These are phyloP conservation scores for Mucor piriformis DNA, from an alignment of 371 early-diverging fungal genomes.

Conservation along the genomic window DNA sequence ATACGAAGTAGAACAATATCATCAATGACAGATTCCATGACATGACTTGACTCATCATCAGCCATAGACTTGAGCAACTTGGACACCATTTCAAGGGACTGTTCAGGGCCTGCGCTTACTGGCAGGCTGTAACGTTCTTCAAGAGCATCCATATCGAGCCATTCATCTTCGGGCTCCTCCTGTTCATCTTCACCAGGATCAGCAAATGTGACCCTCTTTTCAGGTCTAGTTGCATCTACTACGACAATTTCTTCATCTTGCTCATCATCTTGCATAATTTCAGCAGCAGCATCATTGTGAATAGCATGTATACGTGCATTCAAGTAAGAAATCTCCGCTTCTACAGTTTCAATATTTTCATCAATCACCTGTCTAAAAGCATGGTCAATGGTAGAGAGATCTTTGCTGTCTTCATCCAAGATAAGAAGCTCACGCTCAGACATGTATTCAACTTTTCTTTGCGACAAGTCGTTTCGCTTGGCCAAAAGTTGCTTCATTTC, in stretches of 20 bases:
- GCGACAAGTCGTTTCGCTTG: constrained; percentile 60
- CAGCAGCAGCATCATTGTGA: constrained; percentile 68
- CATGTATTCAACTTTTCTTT: constrained; percentile 66
- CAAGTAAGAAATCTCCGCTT: constrained; percentile 77
- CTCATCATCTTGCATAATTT: constrained; percentile 49
- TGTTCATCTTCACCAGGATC: constrained; percentile 16
- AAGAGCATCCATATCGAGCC: constrained; percentile 38
- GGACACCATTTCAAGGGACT: constrained; percentile 55
- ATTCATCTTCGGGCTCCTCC: constrained; percentile 21
- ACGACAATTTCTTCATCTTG: constrained; percentile 25
- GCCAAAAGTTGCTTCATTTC: constrained; percentile 46
- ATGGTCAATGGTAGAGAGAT: constrained; percentile 41
- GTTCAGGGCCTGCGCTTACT: constrained; percentile 45
- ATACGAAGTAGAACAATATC: constrained; percentile 71
- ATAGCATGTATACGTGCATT: constrained; percentile 71
- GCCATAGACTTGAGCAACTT: constrained; percentile 65
- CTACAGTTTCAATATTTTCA: constrained; percentile 81
- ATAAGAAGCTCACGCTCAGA: constrained; percentile 68
- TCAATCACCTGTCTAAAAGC: constrained; percentile 74
- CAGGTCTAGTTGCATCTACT: constrained; percentile 17
- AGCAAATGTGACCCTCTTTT: constrained; percentile 47
- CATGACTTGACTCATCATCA: constrained; percentile 60
- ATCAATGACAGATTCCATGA: constrained; percentile 71
- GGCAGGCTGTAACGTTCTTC: constrained; percentile 52
- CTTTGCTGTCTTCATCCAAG: constrained; percentile 38